These are phyloP conservation scores for Fagopyrum esculentum DNA, from an alignment of 148 eudicot species.

Conservation along the genomic window DNA sequence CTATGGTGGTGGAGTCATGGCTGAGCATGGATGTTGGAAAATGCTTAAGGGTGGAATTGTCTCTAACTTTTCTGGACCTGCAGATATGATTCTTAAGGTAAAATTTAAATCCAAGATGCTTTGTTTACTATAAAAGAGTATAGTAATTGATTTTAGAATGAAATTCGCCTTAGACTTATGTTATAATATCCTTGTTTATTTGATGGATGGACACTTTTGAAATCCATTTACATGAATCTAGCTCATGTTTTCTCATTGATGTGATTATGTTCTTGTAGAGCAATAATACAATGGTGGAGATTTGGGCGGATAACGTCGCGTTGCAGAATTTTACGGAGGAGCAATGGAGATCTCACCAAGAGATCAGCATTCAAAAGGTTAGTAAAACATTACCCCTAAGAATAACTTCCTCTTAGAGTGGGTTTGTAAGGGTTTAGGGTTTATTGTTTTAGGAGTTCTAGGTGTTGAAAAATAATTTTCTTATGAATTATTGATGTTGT, in stretches of 20 bases:
- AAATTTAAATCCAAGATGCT: background rate
- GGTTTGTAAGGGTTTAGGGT: too few species aligned
- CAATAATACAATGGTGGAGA: conserved; percentile 35
- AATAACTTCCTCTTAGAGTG: too few species aligned
- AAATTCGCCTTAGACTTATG: background rate
- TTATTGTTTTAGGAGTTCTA: too few species aligned
- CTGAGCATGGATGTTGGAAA: conserved; percentile 62
- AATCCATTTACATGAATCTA: too few species aligned
- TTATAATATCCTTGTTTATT: too few species aligned
- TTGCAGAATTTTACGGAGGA: conserved; percentile 65
- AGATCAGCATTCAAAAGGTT: conserved; percentile 56
- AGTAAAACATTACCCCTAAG: background rate
- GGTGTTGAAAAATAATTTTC: too few species aligned
- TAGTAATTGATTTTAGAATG: background rate
- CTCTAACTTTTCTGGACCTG: conserved; percentile 22
- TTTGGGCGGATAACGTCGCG: conserved; percentile 58
- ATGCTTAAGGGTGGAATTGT: conserved; percentile 63
- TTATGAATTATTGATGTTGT: background rate
- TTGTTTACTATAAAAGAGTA: background rate
- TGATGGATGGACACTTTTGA: too few species aligned
- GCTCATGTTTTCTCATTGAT: too few species aligned
- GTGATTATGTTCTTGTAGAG: conserved; percentile 25
- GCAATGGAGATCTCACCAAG: conserved; percentile 71
- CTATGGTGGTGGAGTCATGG: conserved; percentile 42
- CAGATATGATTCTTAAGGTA: conserved; percentile 34